phyloP scores from a whole-genome alignment of 768 basidiomycete species.

The Pleurotus platypus region DNA sequence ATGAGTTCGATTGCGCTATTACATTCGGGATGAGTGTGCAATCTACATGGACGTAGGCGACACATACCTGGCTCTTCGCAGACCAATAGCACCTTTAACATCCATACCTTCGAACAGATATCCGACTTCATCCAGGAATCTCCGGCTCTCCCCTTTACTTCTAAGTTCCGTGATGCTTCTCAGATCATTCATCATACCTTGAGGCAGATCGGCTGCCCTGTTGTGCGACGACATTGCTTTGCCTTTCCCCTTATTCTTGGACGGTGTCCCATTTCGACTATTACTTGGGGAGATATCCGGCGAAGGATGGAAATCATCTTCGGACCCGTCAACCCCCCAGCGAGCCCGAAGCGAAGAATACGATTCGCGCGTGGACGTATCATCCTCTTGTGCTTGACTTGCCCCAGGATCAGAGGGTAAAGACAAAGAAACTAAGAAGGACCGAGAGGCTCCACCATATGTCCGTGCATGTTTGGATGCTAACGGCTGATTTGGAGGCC shows the following conservation, averaged over 20 bases:
- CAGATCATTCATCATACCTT: conserved; percentile 67
- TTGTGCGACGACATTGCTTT: conserved; percentile 28
- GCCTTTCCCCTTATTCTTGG: conserved; percentile 29
- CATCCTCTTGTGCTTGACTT: conserved; percentile 43
- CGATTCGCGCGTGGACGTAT: conserved; percentile 59
- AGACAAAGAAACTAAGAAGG: conserved; percentile 68
- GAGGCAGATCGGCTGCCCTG: conserved; percentile 32
- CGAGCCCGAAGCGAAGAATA: conserved; percentile 71
- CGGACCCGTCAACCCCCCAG: conserved; percentile 80
- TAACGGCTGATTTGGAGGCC: conserved; percentile 21
- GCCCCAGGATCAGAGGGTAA: conserved; percentile 21
- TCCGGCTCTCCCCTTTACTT: conserved; percentile 74
- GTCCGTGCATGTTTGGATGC: conserved; percentile 47
- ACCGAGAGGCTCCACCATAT: conserved; percentile 77
- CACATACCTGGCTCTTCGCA: conserved; percentile 66
- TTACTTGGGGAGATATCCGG: conserved; percentile 20
- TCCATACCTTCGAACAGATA: conserved; percentile 83
- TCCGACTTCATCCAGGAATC: conserved; percentile 82
- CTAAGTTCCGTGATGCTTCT: conserved; percentile 80
- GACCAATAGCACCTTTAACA: conserved; percentile 40
- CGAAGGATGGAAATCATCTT: conserved; percentile 55
- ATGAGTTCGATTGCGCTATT: conserved; percentile 73
- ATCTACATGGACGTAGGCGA: background rate
- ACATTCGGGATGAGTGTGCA: background rate
- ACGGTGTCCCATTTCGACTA: conserved; percentile 28